Base-by-base conservation (phyloP, 2,329 filamentous ascomycete species). In the Paraphoma chrysanthemicola region DNA sequence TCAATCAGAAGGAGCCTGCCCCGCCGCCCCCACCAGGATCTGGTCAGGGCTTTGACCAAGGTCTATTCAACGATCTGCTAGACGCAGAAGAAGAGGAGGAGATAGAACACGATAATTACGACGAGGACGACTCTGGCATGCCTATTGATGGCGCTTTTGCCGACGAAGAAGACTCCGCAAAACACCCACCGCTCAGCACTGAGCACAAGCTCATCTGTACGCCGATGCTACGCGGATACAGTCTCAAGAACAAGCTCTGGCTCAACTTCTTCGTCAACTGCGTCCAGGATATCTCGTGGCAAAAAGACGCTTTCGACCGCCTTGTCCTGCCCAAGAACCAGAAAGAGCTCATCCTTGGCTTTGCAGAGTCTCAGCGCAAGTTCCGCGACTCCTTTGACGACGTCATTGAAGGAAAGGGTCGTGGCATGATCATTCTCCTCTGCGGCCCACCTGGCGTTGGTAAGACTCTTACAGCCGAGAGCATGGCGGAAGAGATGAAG, bases 301-400 rank as follows among this genome's bases (percentile, higher is more conserved):
- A 81, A 48, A 66, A 79, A 2, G 78, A 81, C 62, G 68, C 81
- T 0, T 81, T 80, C 2, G 77, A 77, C 11, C 78, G 80, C 17
- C 75, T 79, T 0, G 76, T 80, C 16, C 71, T 66, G 5, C 63
- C 17, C 60, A 63, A 63, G 42, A 60, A 67, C 29, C 59, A 67
- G 29, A 68, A 67, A 18, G 66, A 71, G 11, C 55, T 70, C 0
- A 69, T 71, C 39, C 51, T 66, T 57, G 90, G 90, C 12, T 92
- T 96, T 71, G 82, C 93, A 3, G 85, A 94, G 54, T 88, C 89
- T 66, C 90, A 90, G 53, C 92, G 92, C 0, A 59, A 66, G 31
- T 59, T 52, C 39, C 57, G 59, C 4, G 52, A 64, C 12, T 57
- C 48, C 1, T 66, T 66, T 11, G 63, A 66, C 52, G 63, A 66